Percentiles rank a stretch among this genome's conserved stretches.
Evolutionary conservation across 2,329 filamentous ascomycete genomes (phyloP).

Genomic region (Salinomyces thailandicus): DNA sequence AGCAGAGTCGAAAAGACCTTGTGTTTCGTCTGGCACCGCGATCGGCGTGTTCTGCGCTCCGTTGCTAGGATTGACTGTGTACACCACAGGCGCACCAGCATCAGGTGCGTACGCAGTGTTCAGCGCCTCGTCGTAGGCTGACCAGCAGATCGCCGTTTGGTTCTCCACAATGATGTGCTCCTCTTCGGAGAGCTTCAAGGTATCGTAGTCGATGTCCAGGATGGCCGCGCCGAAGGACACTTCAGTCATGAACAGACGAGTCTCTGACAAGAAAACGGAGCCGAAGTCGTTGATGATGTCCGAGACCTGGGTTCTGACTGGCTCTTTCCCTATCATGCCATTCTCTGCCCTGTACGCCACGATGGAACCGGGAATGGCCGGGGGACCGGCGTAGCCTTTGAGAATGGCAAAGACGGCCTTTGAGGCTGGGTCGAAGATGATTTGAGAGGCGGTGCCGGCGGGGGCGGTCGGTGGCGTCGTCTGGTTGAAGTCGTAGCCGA

Average conservation of each 20-base stretch:
- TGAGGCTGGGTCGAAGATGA: slow-evolving; percentile 13
- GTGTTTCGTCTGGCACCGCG: not conserved
- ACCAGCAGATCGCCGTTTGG: slow-evolving; percentile 12
- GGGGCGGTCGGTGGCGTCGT: slow-evolving; percentile 10
- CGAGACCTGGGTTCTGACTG: slow-evolving; percentile 4
- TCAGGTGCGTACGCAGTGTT: slow-evolving; percentile 10
- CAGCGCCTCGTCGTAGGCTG: slow-evolving; percentile 4
- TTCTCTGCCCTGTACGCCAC: slow-evolving; percentile 7
- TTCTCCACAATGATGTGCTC: slow-evolving; percentile 5
- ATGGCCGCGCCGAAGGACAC: slow-evolving; percentile 9
- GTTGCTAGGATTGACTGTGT: slow-evolving; percentile 5
- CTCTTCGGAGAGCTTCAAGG: slow-evolving; percentile 5
- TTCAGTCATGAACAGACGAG: slow-evolving; percentile 9
- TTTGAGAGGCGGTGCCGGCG: slow-evolving; percentile 8
- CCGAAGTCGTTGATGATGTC: slow-evolving; percentile 9
- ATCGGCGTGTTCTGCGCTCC: slow-evolving; percentile 7
- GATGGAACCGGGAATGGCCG: slow-evolving; percentile 6
- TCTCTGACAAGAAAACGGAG: slow-evolving; percentile 5
- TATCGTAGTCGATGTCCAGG: slow-evolving; percentile 4
- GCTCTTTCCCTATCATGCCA: slow-evolving; percentile 5
- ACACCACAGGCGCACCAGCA: slow-evolving; percentile 5
- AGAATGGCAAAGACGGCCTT: slow-evolving; percentile 10
- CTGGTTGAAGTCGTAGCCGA: slow-evolving; percentile 7
- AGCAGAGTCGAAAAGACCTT: slow-evolving; percentile 10
- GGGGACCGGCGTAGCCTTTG: slow-evolving; percentile 9